Conservation (phyloP, 371 early-diverging fungal species). For the Umbelopsis sp. region DNA sequence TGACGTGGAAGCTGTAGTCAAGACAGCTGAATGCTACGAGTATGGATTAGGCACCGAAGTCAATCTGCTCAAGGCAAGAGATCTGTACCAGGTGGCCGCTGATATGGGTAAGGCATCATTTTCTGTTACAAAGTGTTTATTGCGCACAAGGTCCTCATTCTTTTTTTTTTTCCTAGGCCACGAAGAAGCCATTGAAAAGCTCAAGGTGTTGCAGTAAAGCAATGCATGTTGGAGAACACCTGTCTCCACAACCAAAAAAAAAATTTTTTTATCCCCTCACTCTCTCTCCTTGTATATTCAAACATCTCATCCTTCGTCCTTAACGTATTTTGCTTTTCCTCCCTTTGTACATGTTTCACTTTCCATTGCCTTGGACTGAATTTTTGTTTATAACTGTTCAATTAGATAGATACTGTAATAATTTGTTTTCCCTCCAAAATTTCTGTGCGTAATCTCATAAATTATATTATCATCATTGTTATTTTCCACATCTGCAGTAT, state of each 20-base stretch:
- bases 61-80: conserved; percentile 6
- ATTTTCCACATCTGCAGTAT: too few species aligned
- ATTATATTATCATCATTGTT: too few species aligned
- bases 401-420: too few species aligned
- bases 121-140: not conserved
- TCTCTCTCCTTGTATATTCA: not conserved
- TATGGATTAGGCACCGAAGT: conserved; percentile 22
- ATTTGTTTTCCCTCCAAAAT: too few species aligned
- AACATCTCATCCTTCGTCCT: not conserved
- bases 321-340: not conserved
- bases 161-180: not conserved
- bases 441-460: too few species aligned
- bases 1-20: conserved; percentile 24
- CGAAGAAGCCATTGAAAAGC: not conserved
- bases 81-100: conserved; percentile 6
- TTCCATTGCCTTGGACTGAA: not conserved
- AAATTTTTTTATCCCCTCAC: not conserved
- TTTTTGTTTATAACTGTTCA: too few species aligned
- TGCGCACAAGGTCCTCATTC: not conserved
- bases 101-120: conserved; percentile 1
- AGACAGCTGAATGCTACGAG: conserved; percentile 35
- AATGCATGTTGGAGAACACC: not conserved
- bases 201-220: not conserved
- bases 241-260: not conserved
- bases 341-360: not conserved